Evolutionary conservation across 495 filamentous ascomycete genomes (phyloP).

Genomic region (Xylaria castorea): DNA sequence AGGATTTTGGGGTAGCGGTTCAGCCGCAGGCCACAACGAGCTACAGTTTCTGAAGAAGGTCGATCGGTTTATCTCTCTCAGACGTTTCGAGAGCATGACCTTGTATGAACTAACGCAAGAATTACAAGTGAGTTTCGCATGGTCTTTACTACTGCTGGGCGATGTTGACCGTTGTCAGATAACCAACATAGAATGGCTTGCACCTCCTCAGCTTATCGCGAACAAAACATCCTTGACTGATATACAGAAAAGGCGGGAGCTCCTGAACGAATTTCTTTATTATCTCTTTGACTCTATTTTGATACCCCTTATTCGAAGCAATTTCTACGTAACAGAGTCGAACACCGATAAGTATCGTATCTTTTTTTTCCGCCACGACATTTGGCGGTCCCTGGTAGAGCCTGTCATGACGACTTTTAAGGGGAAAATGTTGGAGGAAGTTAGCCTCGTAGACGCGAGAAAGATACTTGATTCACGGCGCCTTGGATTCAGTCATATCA

Average conservation of each 20-base stretch:
- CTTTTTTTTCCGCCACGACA: constrained; percentile 94
- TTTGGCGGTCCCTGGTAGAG: constrained; percentile 80
- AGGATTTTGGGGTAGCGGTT: constrained; percentile 73
- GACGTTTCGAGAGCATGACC: constrained; percentile 80
- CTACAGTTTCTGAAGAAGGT: constrained; percentile 67
- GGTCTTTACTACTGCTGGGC: constrained; percentile 1
- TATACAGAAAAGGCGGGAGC: constrained; percentile 73
- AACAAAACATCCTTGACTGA: constrained; percentile 74
- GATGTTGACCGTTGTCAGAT: constrained; percentile 54
- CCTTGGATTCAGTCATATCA: constrained; percentile 80
- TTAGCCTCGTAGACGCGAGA: constrained; percentile 64
- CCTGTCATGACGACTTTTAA: constrained; percentile 75
- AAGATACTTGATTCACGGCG: constrained; percentile 64
- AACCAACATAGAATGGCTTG: constrained; percentile 74
- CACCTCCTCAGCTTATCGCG: constrained; percentile 50
- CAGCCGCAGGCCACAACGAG: constrained; percentile 63
- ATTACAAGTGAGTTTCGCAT: constrained; percentile 65
- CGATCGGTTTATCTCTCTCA: constrained; percentile 75
- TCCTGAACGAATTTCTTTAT: constrained; percentile 86
- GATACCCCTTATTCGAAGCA: constrained; percentile 82
- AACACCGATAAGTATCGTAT: constrained; percentile 78
- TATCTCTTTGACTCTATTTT: constrained; percentile 91
- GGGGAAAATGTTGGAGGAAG: constrained; percentile 76
- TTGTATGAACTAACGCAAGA: constrained; percentile 79
- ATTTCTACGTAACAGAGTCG: constrained; percentile 96